Evolutionary conservation across 345 rosid genomes (phyloP).

Genomic region (Turnera subulata): DNA sequence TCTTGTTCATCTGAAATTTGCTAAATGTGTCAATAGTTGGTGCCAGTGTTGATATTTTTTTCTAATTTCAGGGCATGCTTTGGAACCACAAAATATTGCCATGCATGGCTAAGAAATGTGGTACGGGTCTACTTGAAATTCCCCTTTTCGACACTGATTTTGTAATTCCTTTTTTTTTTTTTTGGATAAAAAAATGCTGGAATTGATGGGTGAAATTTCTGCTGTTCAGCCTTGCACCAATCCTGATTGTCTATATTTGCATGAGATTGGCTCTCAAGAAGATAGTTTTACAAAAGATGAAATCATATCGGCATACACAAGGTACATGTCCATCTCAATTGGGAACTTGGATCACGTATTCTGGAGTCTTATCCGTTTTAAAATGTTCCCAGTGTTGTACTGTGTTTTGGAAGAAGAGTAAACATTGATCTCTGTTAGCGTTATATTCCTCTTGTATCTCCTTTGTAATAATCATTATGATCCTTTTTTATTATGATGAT

Average conservation of each 20-base stretch:
- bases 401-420: too few species aligned
- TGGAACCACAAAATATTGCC: slow-evolving; percentile 96
- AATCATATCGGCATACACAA: slow-evolving; percentile 72
- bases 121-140: slow-evolving; percentile 29
- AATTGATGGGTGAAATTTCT: not conserved
- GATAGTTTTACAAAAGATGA: slow-evolving; percentile 97
- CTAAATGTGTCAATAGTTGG: slow-evolving; percentile 4
- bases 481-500: not conserved
- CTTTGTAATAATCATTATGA: not conserved
- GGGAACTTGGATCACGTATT: not conserved
- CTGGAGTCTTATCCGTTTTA: not conserved
- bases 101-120: slow-evolving; percentile 94
- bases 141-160: not conserved
- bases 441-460: not conserved
- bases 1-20: not conserved
- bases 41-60: slow-evolving; percentile 9
- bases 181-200: not conserved
- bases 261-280: slow-evolving; percentile 85
- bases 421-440: too few species aligned
- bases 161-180: not conserved
- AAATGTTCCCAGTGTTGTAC: not conserved
- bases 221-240: slow-evolving; percentile 76
- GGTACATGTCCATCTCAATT: slow-evolving; percentile 40
- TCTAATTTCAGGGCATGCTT: slow-evolving; percentile 74
- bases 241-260: slow-evolving; percentile 94